phyloP scores from a whole-genome alignment of 2,329 filamentous ascomycete genomes.

The Fusarium hainanense region DNA sequence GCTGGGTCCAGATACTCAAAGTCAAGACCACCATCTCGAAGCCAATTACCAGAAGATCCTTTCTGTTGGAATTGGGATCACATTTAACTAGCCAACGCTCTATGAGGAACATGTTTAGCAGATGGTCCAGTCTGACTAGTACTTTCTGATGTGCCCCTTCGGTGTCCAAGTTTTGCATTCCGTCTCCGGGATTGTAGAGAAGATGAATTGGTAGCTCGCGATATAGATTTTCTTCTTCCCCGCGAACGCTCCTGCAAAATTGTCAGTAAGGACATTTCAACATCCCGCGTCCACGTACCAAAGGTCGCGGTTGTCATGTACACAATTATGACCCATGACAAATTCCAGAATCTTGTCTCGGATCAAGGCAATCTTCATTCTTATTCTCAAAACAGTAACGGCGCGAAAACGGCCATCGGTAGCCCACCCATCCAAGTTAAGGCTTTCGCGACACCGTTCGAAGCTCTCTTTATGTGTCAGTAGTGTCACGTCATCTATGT shows the following conservation, averaged over 20 bases:
- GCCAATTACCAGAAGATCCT: background rate
- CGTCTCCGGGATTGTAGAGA: rapidly evolving
- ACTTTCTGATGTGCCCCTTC: background rate
- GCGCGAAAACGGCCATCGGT: background rate
- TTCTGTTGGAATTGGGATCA: background rate
- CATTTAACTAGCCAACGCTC: background rate
- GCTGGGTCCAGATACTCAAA: background rate
- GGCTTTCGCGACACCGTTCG: background rate
- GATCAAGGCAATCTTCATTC: background rate
- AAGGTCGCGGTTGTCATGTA: background rate
- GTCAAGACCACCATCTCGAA: background rate
- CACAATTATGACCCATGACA: background rate
- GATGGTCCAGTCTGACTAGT: background rate
- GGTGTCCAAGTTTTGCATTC: background rate
- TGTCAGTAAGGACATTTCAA: background rate
- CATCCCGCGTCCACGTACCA: background rate
- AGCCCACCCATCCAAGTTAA: background rate
- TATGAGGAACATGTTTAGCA: background rate
- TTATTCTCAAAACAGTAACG: background rate
- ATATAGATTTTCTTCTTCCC: background rate
- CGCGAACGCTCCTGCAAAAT: background rate
- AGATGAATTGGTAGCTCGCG: background rate
- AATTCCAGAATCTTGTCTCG: background rate
- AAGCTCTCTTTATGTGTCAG: background rate
- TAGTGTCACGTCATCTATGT: background rate